phyloP scores from a whole-genome alignment of 2,329 filamentous ascomycete species.

The Ambrosiella cleistominuta region DNA sequence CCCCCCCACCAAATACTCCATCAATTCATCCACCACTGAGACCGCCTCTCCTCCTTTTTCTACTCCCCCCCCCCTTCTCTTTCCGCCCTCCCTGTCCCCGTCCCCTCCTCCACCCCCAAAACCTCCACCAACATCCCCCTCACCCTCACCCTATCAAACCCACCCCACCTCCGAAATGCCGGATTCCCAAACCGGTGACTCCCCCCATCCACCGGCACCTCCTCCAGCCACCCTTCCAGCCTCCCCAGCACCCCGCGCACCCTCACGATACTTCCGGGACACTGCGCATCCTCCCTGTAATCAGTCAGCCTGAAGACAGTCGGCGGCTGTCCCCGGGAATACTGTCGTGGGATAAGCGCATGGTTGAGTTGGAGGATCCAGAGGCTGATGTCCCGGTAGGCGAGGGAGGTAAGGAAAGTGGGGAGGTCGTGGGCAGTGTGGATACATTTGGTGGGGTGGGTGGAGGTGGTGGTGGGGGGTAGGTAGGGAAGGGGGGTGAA shows the following conservation, averaged over 20 bases:
- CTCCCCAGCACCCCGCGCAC: conserved; percentile 49
- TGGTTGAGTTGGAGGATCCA: conserved; percentile 85
- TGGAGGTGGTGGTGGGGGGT: conserved; percentile 39
- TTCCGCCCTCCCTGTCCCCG: neutral
- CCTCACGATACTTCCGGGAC: conserved; percentile 36
- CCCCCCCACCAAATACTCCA: conserved; percentile 56
- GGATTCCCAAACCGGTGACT: conserved; percentile 72
- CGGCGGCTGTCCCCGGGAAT: conserved; percentile 1
- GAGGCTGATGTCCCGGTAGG: conserved; percentile 71
- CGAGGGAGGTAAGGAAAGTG: conserved; percentile 61
- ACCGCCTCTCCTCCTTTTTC: conserved; percentile 7
- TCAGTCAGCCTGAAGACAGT: neutral
- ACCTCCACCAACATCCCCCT: conserved; percentile 31
- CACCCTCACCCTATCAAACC: conserved; percentile 44
- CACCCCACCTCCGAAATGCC: conserved; percentile 73
- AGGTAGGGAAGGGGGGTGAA: conserved; percentile 29
- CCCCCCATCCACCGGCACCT: conserved; percentile 69
- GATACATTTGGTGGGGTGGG: conserved; percentile 60
- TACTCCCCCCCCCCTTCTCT: neutral
- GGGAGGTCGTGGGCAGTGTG: conserved; percentile 68
- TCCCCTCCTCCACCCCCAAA: conserved; percentile 15
- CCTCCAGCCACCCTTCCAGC: conserved; percentile 50
- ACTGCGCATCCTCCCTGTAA: conserved; percentile 15
- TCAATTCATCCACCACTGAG: conserved; percentile 17
- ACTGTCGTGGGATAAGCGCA: conserved; percentile 57